Evolutionary conservation across 2,329 filamentous ascomycete genomes (phyloP).

Genomic region (Claviceps africana): DNA sequence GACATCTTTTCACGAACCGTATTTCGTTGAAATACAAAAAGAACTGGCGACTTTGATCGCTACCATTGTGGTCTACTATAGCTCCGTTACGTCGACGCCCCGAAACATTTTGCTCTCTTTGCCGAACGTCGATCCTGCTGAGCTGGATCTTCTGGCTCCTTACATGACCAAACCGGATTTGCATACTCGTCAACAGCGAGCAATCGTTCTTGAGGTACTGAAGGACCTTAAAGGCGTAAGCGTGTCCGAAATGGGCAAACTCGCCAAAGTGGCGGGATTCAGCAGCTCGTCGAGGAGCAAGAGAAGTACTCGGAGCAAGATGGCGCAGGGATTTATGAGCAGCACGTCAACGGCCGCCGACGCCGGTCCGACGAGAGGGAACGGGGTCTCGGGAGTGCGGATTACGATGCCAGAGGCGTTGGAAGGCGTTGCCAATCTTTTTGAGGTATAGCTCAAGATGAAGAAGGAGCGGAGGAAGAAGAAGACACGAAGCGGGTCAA

Average conservation of each 20-base stretch:
- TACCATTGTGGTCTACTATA: constrained; percentile 67
- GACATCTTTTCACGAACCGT: constrained; percentile 81
- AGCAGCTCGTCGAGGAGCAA: constrained; percentile 14
- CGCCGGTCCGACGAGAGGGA: constrained; percentile 16
- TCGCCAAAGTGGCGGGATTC: constrained; percentile 40
- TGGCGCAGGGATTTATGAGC: constrained; percentile 55
- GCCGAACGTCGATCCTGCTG: constrained; percentile 56
- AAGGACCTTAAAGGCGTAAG: constrained; percentile 80
- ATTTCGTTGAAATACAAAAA: constrained; percentile 92
- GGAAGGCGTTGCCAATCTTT: constrained; percentile 42
- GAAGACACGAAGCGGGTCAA: neutral
- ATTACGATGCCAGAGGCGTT: constrained; percentile 33
- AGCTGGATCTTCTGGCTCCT: constrained; percentile 51
- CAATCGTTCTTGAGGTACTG: constrained; percentile 69
- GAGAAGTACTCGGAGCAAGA: constrained; percentile 24
- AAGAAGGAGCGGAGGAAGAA: neutral
- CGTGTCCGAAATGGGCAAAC: constrained; percentile 83
- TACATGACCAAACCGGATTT: constrained; percentile 44
- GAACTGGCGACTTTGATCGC: constrained; percentile 83
- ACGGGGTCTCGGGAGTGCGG: constrained; percentile 15
- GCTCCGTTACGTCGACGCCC: constrained; percentile 53
- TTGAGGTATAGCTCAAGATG: constrained; percentile 19
- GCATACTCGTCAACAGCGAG: constrained; percentile 63
- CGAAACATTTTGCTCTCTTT: constrained; percentile 63
- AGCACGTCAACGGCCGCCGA: constrained; percentile 26